Evolutionary conservation across 1,284 basidiomycete genomes (phyloP).

Genomic region (Rhizoctonia solani): DNA sequence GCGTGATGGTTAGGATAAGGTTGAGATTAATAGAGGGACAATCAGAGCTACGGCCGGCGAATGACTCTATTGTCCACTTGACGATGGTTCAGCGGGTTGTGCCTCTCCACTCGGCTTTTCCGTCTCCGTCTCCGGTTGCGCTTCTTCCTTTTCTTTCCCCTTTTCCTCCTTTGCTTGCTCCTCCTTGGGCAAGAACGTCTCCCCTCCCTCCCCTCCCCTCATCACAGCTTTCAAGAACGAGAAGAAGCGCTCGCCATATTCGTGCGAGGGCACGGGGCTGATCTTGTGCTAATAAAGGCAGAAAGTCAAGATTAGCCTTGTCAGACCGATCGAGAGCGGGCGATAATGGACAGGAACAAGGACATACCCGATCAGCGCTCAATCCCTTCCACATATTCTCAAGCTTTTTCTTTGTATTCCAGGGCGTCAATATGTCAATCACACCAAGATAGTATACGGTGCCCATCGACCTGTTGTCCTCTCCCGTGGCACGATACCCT

Average conservation of each 20-base stretch:
- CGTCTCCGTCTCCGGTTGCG: neutral
- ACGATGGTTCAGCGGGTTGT: neutral
- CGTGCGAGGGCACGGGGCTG: constrained; percentile 82
- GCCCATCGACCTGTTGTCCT: constrained; percentile 72
- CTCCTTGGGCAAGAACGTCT: constrained; percentile 56
- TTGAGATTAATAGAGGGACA: too few species aligned
- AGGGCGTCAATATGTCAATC: constrained; percentile 95
- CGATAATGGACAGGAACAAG: neutral
- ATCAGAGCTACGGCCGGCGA: neutral
- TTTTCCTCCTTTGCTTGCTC: constrained; percentile 3
- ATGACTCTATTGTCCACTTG: neutral
- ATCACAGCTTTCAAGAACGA: constrained; percentile 85
- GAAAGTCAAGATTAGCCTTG: constrained; percentile 22
- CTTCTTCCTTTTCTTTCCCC: constrained; percentile 44
- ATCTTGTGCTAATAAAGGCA: constrained; percentile 88
- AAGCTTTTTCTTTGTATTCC: constrained; percentile 73
- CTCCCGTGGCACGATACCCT: constrained; percentile 88
- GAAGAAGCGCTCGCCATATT: constrained; percentile 88
- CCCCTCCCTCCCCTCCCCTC: constrained; percentile 75
- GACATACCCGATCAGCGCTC: constrained; percentile 78
- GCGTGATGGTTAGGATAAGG: neutral
- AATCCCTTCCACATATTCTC: constrained; percentile 95
- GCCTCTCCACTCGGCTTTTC: neutral
- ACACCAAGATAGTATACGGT: constrained; percentile 93
- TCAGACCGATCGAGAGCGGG: neutral